Evolutionary conservation across 2,329 filamentous ascomycete species (phyloP), one percentile per base, ranked within the genome.

Genomic region (Coniochaeta sp.): DNA sequence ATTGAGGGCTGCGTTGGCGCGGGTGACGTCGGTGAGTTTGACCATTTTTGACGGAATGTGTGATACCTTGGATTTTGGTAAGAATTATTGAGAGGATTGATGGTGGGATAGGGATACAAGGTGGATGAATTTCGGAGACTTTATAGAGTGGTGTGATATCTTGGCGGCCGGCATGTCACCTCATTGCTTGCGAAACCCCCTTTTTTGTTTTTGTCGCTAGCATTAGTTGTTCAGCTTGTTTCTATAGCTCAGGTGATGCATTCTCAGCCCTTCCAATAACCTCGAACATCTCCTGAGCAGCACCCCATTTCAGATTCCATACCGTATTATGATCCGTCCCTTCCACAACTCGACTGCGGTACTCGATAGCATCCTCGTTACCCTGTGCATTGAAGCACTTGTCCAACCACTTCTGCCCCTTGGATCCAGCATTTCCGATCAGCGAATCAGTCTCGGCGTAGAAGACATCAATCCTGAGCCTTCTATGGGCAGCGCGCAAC

Each of bases 371-470:
- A 14, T 62, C 38, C 5, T 34, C 59, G 14, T 57, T 28, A 1
- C 55, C 56, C 4, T 50, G 16, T 40, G 38, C 61, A 6, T 61
- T 31, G 68, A 68, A 73, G 61, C 68, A 71, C 16, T 60, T 40
- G 31, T 69, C 66, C 57, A 74, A 67, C 70, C 70, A 73, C 57
- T 59, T 28, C 33, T 66, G 63, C 1, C 67, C 70, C 54, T 66
- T 67, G 8, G 65, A 63, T 8, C 62, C 65, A 2, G 57, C 65
- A 28, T 66, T 62, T 8, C 71, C 70, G 28, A 70, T 68, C 66
- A 73, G 60, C 6, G 43, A 14, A 43, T 73, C 71, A n/a, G 58
- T 67, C 59, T 69, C 68, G 3, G 68, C 68, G 43, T 64, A 71
- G 44, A 68, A 72, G 3, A 68, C 65, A 6, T 69, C 64, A 3